Evolutionary conservation across 257 asterid species (phyloP), one percentile per base, ranked within the genome.

Genomic region (Fraxinus quadrangulata): DNA sequence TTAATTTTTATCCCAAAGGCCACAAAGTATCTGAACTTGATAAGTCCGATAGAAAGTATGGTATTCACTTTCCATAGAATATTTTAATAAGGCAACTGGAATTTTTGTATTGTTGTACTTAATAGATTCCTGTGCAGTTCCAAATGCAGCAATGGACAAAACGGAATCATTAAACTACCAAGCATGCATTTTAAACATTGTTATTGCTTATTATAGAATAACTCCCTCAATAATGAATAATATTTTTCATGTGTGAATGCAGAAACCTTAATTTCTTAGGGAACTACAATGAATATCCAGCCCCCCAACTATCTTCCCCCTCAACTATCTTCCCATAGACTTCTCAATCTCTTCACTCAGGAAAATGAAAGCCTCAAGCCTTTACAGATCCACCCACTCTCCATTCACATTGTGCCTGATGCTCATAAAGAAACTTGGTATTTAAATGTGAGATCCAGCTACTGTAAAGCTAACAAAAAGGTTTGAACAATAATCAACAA

Each of bases 401-500:
- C 54, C 54, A 17, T 51, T 51, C 6, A 16, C 2, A 2, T 51
- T 19, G 21, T 19, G 19, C 34, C 7, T 24, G 33, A 61, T 13
- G 16, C 34, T 61, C 68, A 24, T 6, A 61, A 24, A 61, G 16
- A 8, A 61, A 61, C 68, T 61, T 61, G 16, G 30, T 21, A 26
- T 65, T 40, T 40, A 33, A 21, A 40, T 6, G 23, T 66, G 21
- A 16, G 34, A 45, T 6, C 56, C 19, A 19, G 70, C 65, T 47
- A 36, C 28, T 2, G 19, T 72, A 67, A 61, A 17, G 24, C 31
- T 65, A 54, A 36, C n/a, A 30, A 8, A 73, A 23, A 49, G 10
- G 51, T 37, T 14, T 11, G 9, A n/a, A 80, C 37, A 0, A 63
- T 23, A 63, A 24, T 67, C 40, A 37, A 74, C 68, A 74, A 77